Evolutionary conservation across 768 basidiomycete species (phyloP), one percentile per base, ranked within the genome.

Genomic region (Leccinellum luteum): DNA sequence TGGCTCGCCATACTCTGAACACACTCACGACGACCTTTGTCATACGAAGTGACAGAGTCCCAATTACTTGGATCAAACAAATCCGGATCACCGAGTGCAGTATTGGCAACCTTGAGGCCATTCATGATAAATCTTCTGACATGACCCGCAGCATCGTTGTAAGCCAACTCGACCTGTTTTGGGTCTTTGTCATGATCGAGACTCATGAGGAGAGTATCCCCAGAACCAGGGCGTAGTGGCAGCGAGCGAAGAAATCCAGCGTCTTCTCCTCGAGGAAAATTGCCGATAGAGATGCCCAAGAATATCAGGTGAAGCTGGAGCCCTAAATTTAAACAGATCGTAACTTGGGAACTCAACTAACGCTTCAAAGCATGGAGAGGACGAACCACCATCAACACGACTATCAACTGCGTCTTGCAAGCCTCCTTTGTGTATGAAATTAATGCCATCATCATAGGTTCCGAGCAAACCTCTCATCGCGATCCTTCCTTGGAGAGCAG

Each of bases 231-330:
- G 17, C 88, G 84, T 21, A 98, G 77, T 4, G 94, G 94, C 30
- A 98, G 75, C 3, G 85, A 84, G 6, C 79, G 78, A 52, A 99
- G 81, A 73, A 99, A 98, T 0, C 79, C 71, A 0, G 79, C 81
- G 7, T 87, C 89, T 21, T 81, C 87, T 4, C 77, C 76, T 10
- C 93, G 82, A 3, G 78, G 65, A 71, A 98, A 98, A 76, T 98
- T 98, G 9, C 95, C 97, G 7, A 98, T 69, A 0, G 92, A 92
- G 0, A 90, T 94, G 0, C 96, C 97, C 15, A 98, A 77, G 77
- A 96, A 98, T 59, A 98, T 76, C 54, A 98, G 76, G 66, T 97
- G 94, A 34, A 93, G 71, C 13, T 90, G 87, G 3, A 75, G 71
- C 43, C 75, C 82, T 45, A 31, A 31, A 31, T 1, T 13, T 31